phyloP scores from a whole-genome alignment of 2,329 filamentous ascomycete species.

The Ceratocystis eucalypticola region DNA sequence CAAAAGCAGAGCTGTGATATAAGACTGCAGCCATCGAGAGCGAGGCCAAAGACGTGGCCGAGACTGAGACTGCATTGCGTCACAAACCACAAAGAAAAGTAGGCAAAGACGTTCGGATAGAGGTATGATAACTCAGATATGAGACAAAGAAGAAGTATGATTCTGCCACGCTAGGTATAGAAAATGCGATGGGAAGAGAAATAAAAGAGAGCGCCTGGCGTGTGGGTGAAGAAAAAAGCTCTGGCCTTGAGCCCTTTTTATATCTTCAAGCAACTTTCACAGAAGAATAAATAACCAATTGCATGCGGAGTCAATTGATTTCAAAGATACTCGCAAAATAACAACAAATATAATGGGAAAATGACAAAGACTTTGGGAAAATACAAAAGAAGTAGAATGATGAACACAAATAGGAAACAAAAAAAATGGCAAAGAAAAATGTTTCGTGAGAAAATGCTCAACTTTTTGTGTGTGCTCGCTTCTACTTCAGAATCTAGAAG shows the following conservation, averaged over 20 bases:
- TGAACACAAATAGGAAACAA: neutral
- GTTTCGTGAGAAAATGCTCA: neutral
- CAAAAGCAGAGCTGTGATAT: constrained; percentile 8
- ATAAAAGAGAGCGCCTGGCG: neutral
- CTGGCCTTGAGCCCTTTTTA: neutral
- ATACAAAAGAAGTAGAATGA: neutral
- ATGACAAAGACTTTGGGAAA: neutral
- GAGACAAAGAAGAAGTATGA: neutral
- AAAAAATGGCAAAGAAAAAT: neutral
- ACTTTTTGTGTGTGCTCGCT: constrained; percentile 2
- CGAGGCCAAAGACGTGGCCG: constrained; percentile 12
- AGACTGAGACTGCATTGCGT: neutral
- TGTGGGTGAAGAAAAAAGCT: neutral
- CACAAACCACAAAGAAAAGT: neutral
- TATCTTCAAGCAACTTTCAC: neutral
- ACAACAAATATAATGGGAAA: neutral
- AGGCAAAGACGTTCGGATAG: neutral
- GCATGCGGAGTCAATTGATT: neutral
- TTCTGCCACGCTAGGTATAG: neutral
- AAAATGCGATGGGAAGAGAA: neutral
- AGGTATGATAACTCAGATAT: neutral
- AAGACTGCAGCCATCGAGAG: constrained; percentile 6
- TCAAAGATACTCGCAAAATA: neutral
- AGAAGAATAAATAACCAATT: neutral
- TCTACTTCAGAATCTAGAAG: neutral